Evolutionary conservation across 495 filamentous ascomycete genomes (phyloP).

Genomic region (Neurospora sp.): DNA sequence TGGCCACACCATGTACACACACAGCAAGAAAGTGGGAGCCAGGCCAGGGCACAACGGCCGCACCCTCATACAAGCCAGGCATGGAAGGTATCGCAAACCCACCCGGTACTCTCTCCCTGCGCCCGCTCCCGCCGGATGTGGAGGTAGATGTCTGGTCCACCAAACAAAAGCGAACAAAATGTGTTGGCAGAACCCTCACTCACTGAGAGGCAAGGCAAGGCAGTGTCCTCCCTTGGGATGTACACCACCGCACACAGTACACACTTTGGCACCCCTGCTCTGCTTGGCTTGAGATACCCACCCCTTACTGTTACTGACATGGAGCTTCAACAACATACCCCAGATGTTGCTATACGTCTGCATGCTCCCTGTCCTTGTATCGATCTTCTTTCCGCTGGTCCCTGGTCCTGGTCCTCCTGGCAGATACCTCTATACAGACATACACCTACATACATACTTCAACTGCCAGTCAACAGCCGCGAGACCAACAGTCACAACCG

Average conservation of each 20-base stretch:
- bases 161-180: constrained; percentile 10
- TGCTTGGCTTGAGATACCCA: neutral
- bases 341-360: neutral
- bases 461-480: neutral
- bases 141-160: constrained; percentile 11
- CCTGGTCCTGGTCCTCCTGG: neutral
- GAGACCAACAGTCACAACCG: neutral
- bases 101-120: constrained; percentile 2
- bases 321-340: neutral
- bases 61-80: constrained; percentile 4
- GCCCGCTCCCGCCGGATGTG: constrained; percentile 6
- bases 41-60: constrained; percentile 1
- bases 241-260: neutral
- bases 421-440: neutral
- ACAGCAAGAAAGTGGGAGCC: neutral
- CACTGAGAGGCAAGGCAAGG: neutral
- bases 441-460: neutral
- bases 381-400: neutral
- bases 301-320: neutral
- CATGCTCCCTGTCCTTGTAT: neutral
- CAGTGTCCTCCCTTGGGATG: neutral
- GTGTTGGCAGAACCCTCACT: constrained; percentile 12
- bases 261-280: neutral
- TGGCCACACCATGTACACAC: constrained; percentile 1
- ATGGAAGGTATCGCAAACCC: constrained; percentile 8